These are phyloP conservation scores for Mrakia hoshinonis DNA, from an alignment of 768 basidiomycete genomes.

Conservation along the genomic window DNA sequence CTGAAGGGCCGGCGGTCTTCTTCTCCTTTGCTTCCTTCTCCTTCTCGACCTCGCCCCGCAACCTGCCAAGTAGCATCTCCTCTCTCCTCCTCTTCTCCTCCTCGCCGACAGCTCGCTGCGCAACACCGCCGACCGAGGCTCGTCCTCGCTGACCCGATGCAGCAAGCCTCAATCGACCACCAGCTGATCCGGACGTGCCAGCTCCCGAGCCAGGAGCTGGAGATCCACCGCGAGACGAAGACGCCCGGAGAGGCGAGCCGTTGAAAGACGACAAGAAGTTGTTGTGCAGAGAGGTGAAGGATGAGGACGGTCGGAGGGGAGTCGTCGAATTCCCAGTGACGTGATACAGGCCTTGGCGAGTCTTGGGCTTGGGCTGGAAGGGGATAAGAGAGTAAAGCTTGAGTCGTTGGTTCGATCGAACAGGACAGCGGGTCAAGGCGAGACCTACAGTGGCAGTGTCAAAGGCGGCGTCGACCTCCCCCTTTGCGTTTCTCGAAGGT, in stretches of 20 bases:
- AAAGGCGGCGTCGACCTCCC: neutral
- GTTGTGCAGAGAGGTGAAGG: constrained; percentile 20
- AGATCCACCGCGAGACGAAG: neutral
- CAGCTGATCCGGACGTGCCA: neutral
- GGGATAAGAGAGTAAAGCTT: neutral
- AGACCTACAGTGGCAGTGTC: constrained; percentile 4
- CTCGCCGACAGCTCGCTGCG: constrained; percentile 11
- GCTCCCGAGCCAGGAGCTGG: neutral
- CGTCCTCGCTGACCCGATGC: constrained; percentile 1
- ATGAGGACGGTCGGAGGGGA: constrained; percentile 24
- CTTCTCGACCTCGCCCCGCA: constrained; percentile 11
- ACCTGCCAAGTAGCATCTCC: constrained; percentile 14
- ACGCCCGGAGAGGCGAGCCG: constrained; percentile 6
- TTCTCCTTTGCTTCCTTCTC: constrained; percentile 13
- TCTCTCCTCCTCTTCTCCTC: constrained; percentile 22
- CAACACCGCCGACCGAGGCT: neutral
- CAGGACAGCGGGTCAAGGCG: neutral
- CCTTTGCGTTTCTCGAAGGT: neutral
- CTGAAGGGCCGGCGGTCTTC: neutral
- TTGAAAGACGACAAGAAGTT: constrained; percentile 2
- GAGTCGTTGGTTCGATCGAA: neutral
- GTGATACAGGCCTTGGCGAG: constrained; percentile 13
- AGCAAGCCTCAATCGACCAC: constrained; percentile 1
- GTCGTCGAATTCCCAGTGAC: neutral
- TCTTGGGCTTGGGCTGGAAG: neutral